Percentiles rank a stretch among this genome's conserved stretches.
Conservation (phyloP, 164 flowering plant genomes). For the Malania oleifera region DNA sequence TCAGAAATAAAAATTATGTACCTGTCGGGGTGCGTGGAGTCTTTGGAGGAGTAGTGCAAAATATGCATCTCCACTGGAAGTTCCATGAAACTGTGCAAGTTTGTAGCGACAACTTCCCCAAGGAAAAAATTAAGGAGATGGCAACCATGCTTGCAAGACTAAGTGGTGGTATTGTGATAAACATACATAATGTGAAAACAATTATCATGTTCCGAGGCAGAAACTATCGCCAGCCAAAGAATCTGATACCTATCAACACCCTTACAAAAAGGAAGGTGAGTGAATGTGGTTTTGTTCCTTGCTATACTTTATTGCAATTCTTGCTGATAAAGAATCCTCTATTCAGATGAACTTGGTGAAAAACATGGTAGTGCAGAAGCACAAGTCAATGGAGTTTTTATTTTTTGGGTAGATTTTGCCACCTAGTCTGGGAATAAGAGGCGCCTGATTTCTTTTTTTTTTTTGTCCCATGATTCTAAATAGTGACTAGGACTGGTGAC, state of each 20-base stretch:
- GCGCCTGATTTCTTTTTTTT: too few relatives aligned
- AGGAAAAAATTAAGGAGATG: conserved; percentile 98
- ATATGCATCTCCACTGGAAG: conserved; percentile 99
- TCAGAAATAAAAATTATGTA: conserved; percentile 82
- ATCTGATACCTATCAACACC: conserved; percentile 90
- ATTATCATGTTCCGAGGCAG: conserved; percentile 99
- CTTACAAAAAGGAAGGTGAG: conserved; percentile 95
- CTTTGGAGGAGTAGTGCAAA: conserved; percentile 98
- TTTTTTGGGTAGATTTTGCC: neutral
- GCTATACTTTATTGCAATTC: neutral
- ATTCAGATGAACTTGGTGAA: neutral
- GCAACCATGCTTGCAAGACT: conserved; percentile 88
- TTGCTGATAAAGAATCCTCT: neutral
- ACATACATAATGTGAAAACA: conserved; percentile 88
- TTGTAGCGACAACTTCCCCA: conserved; percentile 94
- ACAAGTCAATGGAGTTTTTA: neutral
- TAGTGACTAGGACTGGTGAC: too few relatives aligned
- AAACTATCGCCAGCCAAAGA: conserved; percentile 94
- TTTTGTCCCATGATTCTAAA: too few relatives aligned
- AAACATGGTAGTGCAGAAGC: neutral
- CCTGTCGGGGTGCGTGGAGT: conserved; percentile 99
- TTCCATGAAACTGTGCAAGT: conserved; percentile 99
- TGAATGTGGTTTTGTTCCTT: conserved; percentile 6
- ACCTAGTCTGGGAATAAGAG: too few relatives aligned
- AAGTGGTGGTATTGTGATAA: conserved; percentile 95